A percentile compares a stretch with the other conserved stretches of the same genome.
These are phyloP conservation scores for Diplocarpon rosae DNA, from an alignment of 2,329 filamentous ascomycete genomes.

Conservation along the genomic window DNA sequence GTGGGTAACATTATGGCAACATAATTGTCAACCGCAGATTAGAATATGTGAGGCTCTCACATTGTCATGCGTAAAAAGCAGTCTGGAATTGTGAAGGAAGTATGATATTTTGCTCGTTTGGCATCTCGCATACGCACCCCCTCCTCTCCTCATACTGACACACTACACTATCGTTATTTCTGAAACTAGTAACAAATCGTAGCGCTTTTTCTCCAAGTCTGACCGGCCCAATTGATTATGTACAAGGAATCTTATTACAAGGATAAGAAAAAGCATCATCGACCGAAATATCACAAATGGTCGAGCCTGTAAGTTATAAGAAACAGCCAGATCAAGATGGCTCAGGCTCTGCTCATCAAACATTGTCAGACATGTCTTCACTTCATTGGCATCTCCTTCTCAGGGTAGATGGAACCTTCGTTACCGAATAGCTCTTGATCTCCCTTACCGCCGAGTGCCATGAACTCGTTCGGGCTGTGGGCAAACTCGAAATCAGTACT, in stretches of 20 bases:
- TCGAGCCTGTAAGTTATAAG: not conserved
- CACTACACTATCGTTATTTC: not conserved
- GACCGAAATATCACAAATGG: not conserved
- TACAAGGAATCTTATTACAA: constrained; percentile 14
- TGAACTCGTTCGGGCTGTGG: constrained; percentile 55
- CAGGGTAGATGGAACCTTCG: constrained; percentile 41
- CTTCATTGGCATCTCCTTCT: constrained; percentile 24
- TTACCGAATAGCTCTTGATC: constrained; percentile 68
- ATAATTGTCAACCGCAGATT: constrained; percentile 4
- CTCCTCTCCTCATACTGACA: too few species aligned
- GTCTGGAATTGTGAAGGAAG: not conserved
- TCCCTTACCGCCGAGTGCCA: constrained; percentile 74
- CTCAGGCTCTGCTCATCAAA: not conserved
- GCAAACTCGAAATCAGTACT: too few species aligned
- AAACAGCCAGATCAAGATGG: not conserved
- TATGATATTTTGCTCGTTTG: not conserved
- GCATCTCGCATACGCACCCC: too few species aligned
- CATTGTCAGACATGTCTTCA: not conserved
- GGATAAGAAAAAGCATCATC: constrained; percentile 3
- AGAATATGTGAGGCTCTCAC: not conserved
- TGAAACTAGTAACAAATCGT: not conserved
- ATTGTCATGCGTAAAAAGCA: not conserved
- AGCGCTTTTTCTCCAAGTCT: not conserved
- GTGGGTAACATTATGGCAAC: not conserved
- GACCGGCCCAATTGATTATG: constrained; percentile 2